A percentile compares a stretch with the other conserved stretches of the same genome.
phyloP scores from a whole-genome alignment of 108 stramenopile genomes.

The Hondaea fermentalgiana region DNA sequence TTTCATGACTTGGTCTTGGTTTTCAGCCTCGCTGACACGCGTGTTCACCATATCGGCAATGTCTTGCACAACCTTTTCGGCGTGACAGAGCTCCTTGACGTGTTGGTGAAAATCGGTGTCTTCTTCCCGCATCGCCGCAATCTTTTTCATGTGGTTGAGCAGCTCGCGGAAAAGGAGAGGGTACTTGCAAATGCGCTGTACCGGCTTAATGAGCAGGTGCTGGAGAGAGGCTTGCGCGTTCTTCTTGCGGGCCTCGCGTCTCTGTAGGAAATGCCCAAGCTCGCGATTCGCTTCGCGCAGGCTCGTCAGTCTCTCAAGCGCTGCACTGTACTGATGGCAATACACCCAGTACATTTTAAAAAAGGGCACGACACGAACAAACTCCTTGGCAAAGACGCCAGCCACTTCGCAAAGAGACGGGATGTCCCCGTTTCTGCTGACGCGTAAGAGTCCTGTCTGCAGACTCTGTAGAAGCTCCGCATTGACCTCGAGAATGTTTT shows the following conservation, averaged over 20 bases:
- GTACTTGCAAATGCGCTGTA: constrained; percentile 24
- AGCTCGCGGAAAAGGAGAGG: constrained; percentile 19
- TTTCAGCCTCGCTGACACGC: neutral
- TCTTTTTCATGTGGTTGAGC: constrained; percentile 15
- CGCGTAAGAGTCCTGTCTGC: neutral
- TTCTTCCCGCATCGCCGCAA: neutral
- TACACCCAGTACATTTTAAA: constrained; percentile 20
- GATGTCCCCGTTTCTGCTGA: neutral
- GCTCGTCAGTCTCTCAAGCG: neutral
- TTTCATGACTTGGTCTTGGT: constrained; percentile 15
- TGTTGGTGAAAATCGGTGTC: neutral
- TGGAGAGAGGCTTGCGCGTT: neutral
- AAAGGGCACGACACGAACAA: constrained; percentile 9
- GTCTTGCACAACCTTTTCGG: constrained; percentile 4
- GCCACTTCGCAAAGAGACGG: neutral
- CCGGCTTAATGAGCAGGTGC: constrained; percentile 20
- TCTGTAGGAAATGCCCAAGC: neutral
- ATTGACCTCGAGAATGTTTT: neutral
- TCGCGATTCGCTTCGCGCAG: neutral
- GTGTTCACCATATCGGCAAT: constrained; percentile 11
- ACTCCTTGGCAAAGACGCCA: constrained; percentile 14
- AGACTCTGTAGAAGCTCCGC: neutral
- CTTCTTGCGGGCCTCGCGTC: constrained; percentile 3
- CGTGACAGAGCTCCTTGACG: neutral
- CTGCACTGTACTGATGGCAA: constrained; percentile 19